Evolutionary conservation across 2,329 filamentous ascomycete genomes (phyloP), one percentile per base, ranked within the genome.

Genomic region (Sporothrix dimorphospora): DNA sequence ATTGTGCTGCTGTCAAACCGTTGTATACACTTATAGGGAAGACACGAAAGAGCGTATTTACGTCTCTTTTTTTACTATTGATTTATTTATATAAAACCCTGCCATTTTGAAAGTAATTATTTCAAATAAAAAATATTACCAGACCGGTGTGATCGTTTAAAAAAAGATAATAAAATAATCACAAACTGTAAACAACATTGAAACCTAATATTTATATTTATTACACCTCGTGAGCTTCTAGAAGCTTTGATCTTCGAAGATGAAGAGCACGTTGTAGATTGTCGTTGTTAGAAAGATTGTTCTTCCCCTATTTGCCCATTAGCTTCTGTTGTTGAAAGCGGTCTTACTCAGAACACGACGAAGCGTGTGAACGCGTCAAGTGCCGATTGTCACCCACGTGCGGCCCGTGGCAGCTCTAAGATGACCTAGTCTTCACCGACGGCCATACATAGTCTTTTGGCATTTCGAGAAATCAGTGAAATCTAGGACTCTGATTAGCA

Each of bases 201-300:
- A 7, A 27, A 63, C 11, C 40, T 59, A 34, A 19, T 19, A 45
- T 12, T 34, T 19, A 19, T 9, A 21, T 24, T 27, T 27, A 21
- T 45, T 21, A 42, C 59, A 49, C 16, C 61, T n/a, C n/a, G n/a
- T n/a, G n/a, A n/a, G n/a, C n/a, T 66, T 66, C 24, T 49, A 49
- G 61, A 66, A 49, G 40, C 24, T n/a, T 34, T 65, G 27, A 65
- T 66, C 14, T 9, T 21, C 65, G 4, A 24, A 34, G 16, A 21
- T 6, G n/a, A 38, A 40, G 47, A 53, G 65, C 65, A 68, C 65
- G 65, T 68, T 68, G 65, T 49, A 68, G 45, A 68, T 68, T 49
- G 42, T 49, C 63, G 24, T 19, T 66, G 40, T 4, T 47, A 7
- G 63, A 66, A 16, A 34, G 14, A 4, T 16, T 19, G 61, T 21